Conservation (phyloP, 768 basidiomycete genomes). For the Termitomyces sp. region DNA sequence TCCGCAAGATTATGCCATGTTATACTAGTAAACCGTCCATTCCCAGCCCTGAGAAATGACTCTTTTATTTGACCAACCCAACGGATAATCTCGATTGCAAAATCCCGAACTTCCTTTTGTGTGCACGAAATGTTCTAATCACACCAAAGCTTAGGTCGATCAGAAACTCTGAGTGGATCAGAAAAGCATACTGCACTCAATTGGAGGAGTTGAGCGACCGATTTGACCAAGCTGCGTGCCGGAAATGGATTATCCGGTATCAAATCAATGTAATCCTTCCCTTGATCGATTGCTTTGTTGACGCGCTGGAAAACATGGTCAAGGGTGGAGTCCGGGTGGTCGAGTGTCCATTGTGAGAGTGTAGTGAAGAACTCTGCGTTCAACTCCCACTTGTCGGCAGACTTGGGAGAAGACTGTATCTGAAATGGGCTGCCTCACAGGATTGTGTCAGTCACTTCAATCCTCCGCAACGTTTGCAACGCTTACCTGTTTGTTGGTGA, state of each 20-base stretch:
- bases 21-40: constrained; percentile 9
- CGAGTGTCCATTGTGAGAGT: background rate
- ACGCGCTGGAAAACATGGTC: background rate
- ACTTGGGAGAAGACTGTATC: too few relatives aligned
- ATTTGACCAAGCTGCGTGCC: constrained; percentile 9
- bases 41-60: background rate
- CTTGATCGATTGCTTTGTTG: background rate
- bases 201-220: constrained; percentile 11
- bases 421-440: too few relatives aligned
- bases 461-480: too few relatives aligned
- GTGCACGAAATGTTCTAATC: too few relatives aligned
- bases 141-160: background rate
- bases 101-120: background rate
- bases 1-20: constrained; percentile 13
- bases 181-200: constrained; percentile 8
- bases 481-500: too few relatives aligned
- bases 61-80: constrained; percentile 14
- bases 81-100: constrained; percentile 7
- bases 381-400: constrained; percentile 7
- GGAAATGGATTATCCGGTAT: constrained; percentile 8
- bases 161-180: background rate
- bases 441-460: too few relatives aligned
- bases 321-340: background rate
- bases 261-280: background rate
- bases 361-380: constrained; percentile 7